Evolutionary conservation across 2,329 filamentous ascomycete species (phyloP).

Genomic region (Periconia digitata): DNA sequence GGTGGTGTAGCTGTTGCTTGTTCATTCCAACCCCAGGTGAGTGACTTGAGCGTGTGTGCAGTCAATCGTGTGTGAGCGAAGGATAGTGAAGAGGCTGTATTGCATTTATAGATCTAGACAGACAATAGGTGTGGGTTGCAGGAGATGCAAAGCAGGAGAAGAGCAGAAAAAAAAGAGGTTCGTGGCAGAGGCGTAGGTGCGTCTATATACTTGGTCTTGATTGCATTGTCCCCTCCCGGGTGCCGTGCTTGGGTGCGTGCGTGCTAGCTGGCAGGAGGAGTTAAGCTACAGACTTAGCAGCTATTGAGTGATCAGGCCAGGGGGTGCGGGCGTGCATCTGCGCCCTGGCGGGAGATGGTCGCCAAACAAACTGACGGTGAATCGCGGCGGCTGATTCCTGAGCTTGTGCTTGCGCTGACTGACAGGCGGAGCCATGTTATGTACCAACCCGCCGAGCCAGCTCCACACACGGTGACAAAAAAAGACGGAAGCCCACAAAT

Average conservation of each 20-base stretch:
- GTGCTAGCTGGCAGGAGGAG: neutral
- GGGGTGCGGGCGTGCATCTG: too few relatives aligned
- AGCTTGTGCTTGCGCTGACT: too few relatives aligned
- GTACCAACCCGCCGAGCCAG: too few relatives aligned
- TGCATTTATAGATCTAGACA: too few relatives aligned
- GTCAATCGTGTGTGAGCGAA: neutral
- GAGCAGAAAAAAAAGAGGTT: conserved; percentile 15
- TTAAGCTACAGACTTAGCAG: neutral
- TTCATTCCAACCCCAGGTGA: neutral
- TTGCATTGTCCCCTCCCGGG: too few relatives aligned
- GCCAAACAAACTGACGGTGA: too few relatives aligned
- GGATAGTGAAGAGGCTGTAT: neutral
- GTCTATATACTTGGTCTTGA: conserved; percentile 16
- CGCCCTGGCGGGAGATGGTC: too few relatives aligned
- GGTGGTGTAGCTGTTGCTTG: neutral
- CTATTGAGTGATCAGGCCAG: too few relatives aligned
- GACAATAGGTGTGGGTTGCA: neutral
- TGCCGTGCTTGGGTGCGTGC: neutral
- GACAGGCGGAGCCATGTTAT: too few relatives aligned
- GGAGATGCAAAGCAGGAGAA: conserved; percentile 6
- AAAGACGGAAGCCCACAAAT: too few relatives aligned
- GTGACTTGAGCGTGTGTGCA: neutral
- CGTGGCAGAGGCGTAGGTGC: conserved; percentile 1
- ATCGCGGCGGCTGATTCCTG: too few relatives aligned
- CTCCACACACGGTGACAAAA: too few relatives aligned